phyloP scores from a whole-genome alignment of 305 asterid species.

The Withania somnifera region DNA sequence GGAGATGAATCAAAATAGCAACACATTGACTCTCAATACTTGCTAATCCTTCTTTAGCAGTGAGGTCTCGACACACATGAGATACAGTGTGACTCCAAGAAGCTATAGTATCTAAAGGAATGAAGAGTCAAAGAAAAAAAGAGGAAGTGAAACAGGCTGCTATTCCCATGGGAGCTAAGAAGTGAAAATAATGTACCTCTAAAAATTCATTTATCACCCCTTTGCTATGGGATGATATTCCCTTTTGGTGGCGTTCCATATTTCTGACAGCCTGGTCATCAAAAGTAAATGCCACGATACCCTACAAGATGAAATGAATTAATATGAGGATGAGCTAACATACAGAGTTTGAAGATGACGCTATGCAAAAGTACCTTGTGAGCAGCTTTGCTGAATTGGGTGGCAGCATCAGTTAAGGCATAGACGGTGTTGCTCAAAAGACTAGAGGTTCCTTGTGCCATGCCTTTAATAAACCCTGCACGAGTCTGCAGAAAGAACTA shows the following conservation, averaged over 20 bases:
- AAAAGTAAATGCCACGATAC: slow-evolving; percentile 88
- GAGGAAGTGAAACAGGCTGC: not conserved
- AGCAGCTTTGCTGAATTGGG: slow-evolving; percentile 93
- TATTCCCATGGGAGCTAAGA: not conserved
- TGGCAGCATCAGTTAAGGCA: slow-evolving; percentile 96
- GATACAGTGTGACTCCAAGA: not conserved
- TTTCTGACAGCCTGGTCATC: slow-evolving; percentile 57
- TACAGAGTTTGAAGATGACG: slow-evolving; percentile 1
- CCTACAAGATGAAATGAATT: slow-evolving; percentile 43
- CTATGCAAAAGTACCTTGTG: slow-evolving; percentile 61
- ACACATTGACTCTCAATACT: not conserved
- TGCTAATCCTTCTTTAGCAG: not conserved
- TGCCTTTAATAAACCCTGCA: slow-evolving; percentile 78
- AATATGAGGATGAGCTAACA: slow-evolving; percentile 5
- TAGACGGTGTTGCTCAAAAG: slow-evolving; percentile 87
- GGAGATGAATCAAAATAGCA: not conserved
- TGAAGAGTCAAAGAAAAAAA: not conserved
- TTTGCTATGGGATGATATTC: slow-evolving; percentile 71
- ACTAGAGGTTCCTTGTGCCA: slow-evolving; percentile 97
- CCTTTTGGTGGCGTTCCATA: slow-evolving; percentile 67
- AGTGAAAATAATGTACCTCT: slow-evolving; percentile 46
- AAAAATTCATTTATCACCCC: slow-evolving; percentile 89
- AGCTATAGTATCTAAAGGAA: not conserved
- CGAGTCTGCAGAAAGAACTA: slow-evolving; percentile 65
- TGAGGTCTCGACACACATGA: not conserved